Evolutionary conservation across 192 early-diverging fungal species (phyloP), one percentile per base, ranked within the genome.

Genomic region (Coemansia sp.): DNA sequence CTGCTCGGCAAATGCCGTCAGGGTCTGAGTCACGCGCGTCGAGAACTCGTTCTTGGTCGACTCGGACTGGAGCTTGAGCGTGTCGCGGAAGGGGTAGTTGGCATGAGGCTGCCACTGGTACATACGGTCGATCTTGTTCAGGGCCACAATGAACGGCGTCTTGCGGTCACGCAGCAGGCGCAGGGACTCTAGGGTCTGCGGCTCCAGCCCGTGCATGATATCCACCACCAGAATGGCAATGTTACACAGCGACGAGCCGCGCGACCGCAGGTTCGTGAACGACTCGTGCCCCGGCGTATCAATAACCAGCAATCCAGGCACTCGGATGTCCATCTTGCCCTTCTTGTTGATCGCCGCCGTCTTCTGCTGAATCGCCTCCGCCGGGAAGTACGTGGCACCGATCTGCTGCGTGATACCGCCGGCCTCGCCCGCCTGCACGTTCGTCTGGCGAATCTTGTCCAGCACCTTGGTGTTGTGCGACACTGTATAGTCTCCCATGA

Each of bases 371-470:
- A 99, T 94, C 21, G 91, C 90, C 26, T 90, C 86, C 44, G 90
- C 80, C n/a, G 95, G 96, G 84, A 99, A 96, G 76, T 89, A 99
- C 20, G 94, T 96, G 12, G 96, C 96, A 71, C 96, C 96, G 51
- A 99, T 99, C 63, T 99, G 96, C 71, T 99, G 96, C 9, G 96
- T 99, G 65, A 99, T 99, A 71, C 96, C 96, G 58, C 96, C 96
- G 26, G 96, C 96, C 82, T 99, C 96, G 46, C 94, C 94, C 47
- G 88, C 96, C 75, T 98, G 95, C 13, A 99, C 96, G 76, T 96
- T 96, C 21, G 96, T 99, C 67, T 98, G 94, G 37, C 96, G 84
- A 72, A 99, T 93, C 82, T 96, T 96, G 78, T 99, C 96, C 31
- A 99, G 78, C 20, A 99, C 70, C 76, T 96, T 98, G 23, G 96